Base-by-base conservation (phyloP, 257 asterid species). In the Cinchona pubescens region DNA sequence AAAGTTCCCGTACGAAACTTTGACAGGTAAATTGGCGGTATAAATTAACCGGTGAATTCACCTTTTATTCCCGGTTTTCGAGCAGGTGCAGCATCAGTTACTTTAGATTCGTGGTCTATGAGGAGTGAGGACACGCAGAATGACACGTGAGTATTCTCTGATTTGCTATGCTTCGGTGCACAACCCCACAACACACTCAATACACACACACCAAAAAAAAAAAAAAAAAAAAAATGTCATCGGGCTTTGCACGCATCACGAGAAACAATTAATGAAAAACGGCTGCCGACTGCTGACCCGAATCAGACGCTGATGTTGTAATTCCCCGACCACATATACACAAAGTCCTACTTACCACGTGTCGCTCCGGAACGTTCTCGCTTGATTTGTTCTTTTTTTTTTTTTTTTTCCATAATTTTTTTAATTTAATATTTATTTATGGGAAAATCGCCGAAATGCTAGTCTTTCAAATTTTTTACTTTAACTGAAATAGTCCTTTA, bases 81-180 rank as follows among this genome's bases (percentile, higher is more conserved):
- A 15, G 72, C 72, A 67, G 58, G 72, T 67, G 72, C n/a, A n/a
- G 56, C 72, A 42, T 42, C 23, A n/a, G 12, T 3, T 43, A 11
- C 9, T 42, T n/a, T 27, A 68, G 51, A 45, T 45, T 68, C 30
- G 25, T 6, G 25, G 40, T 23, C 51, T 48, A 30, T 11, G 72
- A 40, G 49, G 40, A 9, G 12, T 25, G 70, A 35, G 27, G 32
- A 27, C 73, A 27, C 25, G 73, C 73, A 40, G 58, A 43, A 25
- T 68, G 40, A 45, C 73, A 45, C 73, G 73, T 16, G 73, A 25
- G 7, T 45, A 67, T 25, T 27, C 13, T 25, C 14, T 67, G 38
- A 14, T 18, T 21, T 35, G 69, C 45, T 15, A 13, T 34, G n/a
- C 69, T 32, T 2, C 45, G 45, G 45, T 63, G 40, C 45, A 37